Conservation (phyloP, 2,329 filamentous ascomycete genomes). For the Penicillium sp. region DNA sequence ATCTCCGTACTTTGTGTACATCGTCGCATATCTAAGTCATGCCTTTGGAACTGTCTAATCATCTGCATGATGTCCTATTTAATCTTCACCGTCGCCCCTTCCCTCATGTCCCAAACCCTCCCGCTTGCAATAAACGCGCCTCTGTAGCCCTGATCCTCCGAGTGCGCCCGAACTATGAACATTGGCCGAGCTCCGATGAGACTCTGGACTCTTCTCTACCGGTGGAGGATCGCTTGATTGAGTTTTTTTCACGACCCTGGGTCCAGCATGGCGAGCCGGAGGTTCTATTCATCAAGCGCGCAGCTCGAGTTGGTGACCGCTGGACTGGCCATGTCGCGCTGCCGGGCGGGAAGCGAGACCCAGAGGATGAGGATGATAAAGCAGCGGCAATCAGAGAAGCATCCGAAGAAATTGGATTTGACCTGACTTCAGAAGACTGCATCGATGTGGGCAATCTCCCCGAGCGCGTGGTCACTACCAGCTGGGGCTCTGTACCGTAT, state of each 20-base stretch:
- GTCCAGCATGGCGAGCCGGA: conserved; percentile 63
- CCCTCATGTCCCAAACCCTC: conserved; percentile 45
- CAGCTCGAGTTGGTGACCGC: conserved; percentile 59
- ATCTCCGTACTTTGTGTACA: neutral
- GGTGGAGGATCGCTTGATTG: conserved; percentile 44
- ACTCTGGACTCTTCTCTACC: conserved; percentile 23
- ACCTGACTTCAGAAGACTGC: conserved; percentile 49
- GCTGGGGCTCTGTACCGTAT: conserved; percentile 61
- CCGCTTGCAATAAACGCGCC: conserved; percentile 55
- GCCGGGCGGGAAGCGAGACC: conserved; percentile 63
- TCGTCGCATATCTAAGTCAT: neutral
- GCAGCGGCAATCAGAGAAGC: conserved; percentile 62
- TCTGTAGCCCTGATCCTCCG: conserved; percentile 63
- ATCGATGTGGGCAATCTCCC: conserved; percentile 58
- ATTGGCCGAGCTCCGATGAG: conserved; percentile 45
- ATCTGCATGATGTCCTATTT: conserved; percentile 31
- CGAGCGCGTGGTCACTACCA: conserved; percentile 61
- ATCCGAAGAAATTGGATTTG: conserved; percentile 62
- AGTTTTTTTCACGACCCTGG: conserved; percentile 63
- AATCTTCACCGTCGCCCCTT: conserved; percentile 37
- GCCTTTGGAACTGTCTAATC: conserved; percentile 18
- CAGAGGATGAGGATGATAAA: conserved; percentile 59
- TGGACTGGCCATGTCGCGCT: conserved; percentile 67
- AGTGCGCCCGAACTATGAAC: conserved; percentile 54
- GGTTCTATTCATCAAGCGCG: conserved; percentile 66